Evolutionary conservation across 2,329 filamentous ascomycete genomes (phyloP).

Genomic region (Fusarium sp.): DNA sequence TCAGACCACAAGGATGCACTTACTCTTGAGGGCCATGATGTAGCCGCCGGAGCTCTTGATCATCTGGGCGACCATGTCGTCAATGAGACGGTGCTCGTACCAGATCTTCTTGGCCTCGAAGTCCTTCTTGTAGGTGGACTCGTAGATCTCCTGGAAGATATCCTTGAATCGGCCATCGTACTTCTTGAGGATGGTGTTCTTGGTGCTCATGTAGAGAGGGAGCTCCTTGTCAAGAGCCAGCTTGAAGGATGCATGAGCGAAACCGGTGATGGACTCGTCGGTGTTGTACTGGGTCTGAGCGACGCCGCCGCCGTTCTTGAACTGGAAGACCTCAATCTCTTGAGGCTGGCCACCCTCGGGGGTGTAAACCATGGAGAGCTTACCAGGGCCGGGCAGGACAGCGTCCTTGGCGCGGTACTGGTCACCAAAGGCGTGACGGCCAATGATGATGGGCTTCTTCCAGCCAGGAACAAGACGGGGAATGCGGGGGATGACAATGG

Average conservation of each 20-base stretch:
- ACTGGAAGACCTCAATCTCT: slow-evolving; percentile 90
- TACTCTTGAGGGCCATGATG: slow-evolving; percentile 98
- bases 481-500: slow-evolving; percentile 94
- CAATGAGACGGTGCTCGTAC: slow-evolving; percentile 99
- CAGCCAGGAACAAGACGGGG: slow-evolving; percentile 95
- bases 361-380: slow-evolving; percentile 94
- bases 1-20: slow-evolving; percentile 48
- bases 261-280: slow-evolving; percentile 91
- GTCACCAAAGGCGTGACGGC: slow-evolving; percentile 97
- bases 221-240: slow-evolving; percentile 86
- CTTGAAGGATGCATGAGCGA: slow-evolving; percentile 97
- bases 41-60: slow-evolving; percentile 98
- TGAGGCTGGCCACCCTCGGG: slow-evolving; percentile 84
- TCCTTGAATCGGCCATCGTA: slow-evolving; percentile 99
- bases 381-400: slow-evolving; percentile 84
- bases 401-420: slow-evolving; percentile 97
- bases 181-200: slow-evolving; percentile 99
- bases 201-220: slow-evolving; percentile 99
- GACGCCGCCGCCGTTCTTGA: slow-evolving; percentile 85
- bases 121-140: slow-evolving; percentile 83
- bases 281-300: slow-evolving; percentile 99
- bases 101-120: slow-evolving; percentile 95
- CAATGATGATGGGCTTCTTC: slow-evolving; percentile 99
- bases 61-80: slow-evolving; percentile 99
- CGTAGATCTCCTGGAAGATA: slow-evolving; percentile 98